Percentiles rank a stretch among this genome's conserved stretches.
Evolutionary conservation across 2,329 filamentous ascomycete genomes (phyloP).

Genomic region (Colletotrichum sp.): DNA sequence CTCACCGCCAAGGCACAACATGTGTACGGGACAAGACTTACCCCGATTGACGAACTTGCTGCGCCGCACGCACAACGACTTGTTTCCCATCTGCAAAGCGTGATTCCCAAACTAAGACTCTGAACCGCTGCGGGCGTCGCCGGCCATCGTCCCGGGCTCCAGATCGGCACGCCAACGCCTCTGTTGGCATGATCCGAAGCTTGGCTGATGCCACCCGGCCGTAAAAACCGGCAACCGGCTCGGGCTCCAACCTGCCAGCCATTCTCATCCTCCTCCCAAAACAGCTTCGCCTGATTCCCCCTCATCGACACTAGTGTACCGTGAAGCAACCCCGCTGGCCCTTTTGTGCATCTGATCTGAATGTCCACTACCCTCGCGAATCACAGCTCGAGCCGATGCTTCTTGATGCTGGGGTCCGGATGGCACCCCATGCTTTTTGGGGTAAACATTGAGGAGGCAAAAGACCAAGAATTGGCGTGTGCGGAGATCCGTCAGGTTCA

Average conservation of each 20-base stretch:
- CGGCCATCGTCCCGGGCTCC: neutral
- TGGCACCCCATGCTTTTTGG: neutral
- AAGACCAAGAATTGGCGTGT: neutral
- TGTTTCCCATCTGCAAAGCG: neutral
- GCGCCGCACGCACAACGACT: neutral
- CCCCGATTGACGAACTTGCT: neutral
- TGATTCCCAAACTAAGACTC: neutral
- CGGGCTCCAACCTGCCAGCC: neutral
- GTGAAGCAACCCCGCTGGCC: neutral
- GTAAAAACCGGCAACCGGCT: neutral
- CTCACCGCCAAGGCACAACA: neutral
- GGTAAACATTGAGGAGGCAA: neutral
- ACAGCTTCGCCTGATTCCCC: neutral
- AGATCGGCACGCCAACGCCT: neutral
- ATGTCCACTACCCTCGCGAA: neutral
- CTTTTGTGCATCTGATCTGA: neutral
- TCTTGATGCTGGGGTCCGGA: neutral
- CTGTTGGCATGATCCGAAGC: neutral
- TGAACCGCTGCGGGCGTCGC: neutral
- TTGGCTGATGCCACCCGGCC: slow-evolving; percentile 12
- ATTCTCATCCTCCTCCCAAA: neutral
- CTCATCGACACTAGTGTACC: neutral
- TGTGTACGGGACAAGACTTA: neutral
- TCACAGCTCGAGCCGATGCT: neutral
- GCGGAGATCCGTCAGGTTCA: slow-evolving; percentile 5